Evolutionary conservation across 176 grass and related monocot species (phyloP), one percentile per base, ranked within the genome.

Genomic region (Cenchrus americanus): DNA sequence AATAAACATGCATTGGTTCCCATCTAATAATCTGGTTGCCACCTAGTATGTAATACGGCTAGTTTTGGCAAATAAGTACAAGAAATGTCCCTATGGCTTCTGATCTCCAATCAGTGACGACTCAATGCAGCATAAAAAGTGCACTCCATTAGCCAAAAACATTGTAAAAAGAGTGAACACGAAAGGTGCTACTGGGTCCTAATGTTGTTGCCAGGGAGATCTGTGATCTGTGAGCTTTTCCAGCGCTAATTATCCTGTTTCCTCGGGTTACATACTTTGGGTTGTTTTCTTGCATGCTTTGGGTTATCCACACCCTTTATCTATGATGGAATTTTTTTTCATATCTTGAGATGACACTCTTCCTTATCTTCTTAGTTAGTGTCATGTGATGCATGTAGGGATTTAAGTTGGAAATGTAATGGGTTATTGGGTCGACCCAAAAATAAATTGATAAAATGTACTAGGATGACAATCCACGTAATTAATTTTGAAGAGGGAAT

Each of bases 361-460:
- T 60, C 34, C 48, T 75, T 81, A 86, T 86, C 77, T 58, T n/a
- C 22, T 23, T 75, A 2, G 12, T 66, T 13, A 86, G 76, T 80
- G 76, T 65, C 34, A 3, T 5, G 22, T 86, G 77, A 86, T 73
- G 68, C 76, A 65, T 55, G 46, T 22, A 30, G 27, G n/a, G 27
- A 43, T 86, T 67, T 67, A 54, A 50, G 27, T 30, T 30, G 27
- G 27, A 30, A 30, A 30, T 30, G 27, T 30, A 30, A 30, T 30
- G 27, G 27, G 27, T 30, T 2, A 30, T 32, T 63, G 7, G 12
- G 14, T 61, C 5, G 21, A 70, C 32, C 48, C 12, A 48, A 5
- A 77, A 7, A 14, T 3, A 5, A 9, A 10, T 7, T n/a, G 15
- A 15, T 75, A 27, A 1, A 30, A 32, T 42, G 6, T 2, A 42